Percentiles rank a stretch among this genome's conserved stretches.
Conservation (phyloP, 225 moss, liverwort and hornwort species). For the Lunularia cruciata region DNA sequence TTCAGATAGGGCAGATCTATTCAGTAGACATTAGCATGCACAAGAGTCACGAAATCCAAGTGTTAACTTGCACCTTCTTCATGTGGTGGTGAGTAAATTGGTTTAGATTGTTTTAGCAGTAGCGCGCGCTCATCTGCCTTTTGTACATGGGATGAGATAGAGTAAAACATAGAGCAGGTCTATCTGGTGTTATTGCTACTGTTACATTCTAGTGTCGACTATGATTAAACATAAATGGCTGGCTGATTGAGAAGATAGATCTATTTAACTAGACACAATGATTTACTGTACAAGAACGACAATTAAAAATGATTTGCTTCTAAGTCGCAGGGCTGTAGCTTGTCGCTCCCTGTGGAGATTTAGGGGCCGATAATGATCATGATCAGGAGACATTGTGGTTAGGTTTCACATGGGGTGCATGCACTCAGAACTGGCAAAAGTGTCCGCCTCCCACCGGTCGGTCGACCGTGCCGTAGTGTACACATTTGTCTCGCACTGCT, state of each 20-base stretch:
- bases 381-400: background rate
- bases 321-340: background rate
- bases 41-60: background rate
- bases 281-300: slow-evolving; percentile 2
- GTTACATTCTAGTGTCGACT: background rate
- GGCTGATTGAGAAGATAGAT: background rate
- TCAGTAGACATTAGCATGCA: background rate
- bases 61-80: background rate
- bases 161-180: no score
- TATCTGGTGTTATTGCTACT: background rate
- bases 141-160: no score
- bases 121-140: background rate
- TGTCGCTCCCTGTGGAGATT: background rate
- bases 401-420: background rate
- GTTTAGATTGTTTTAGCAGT: background rate
- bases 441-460: background rate
- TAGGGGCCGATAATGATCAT: background rate
- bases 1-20: background rate
- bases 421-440: background rate
- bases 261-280: background rate
- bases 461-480: background rate
- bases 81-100: background rate
- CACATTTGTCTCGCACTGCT: background rate
- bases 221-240: background rate
- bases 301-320: background rate